A percentile compares a stretch with the other conserved stretches of the same genome.
phyloP scores from a whole-genome alignment of 768 basidiomycete species.

The Tylopilus subfusipes region DNA sequence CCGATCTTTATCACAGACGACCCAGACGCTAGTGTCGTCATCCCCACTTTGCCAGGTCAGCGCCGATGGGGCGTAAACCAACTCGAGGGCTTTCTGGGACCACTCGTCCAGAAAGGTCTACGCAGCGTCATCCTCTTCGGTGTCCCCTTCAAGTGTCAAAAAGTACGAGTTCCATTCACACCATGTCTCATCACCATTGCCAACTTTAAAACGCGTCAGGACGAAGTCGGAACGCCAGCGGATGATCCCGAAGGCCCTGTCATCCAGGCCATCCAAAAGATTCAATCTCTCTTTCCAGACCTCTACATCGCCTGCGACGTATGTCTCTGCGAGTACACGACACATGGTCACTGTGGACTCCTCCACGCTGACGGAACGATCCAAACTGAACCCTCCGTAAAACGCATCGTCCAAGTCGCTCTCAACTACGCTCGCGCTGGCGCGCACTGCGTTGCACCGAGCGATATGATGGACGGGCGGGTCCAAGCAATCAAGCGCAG shows the following conservation, averaged over 20 bases:
- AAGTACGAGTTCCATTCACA: conserved; percentile 44
- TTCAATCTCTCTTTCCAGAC: conserved; percentile 73
- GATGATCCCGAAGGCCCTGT: conserved; percentile 91
- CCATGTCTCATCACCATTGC: background rate
- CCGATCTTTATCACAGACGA: conserved; percentile 98
- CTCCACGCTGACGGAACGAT: conserved; percentile 74
- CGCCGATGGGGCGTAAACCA: conserved; percentile 94
- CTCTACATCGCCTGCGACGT: conserved; percentile 94
- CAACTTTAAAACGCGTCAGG: conserved; percentile 43
- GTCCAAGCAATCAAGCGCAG: conserved; percentile 84
- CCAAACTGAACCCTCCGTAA: conserved; percentile 70
- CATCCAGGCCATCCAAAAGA: conserved; percentile 82
- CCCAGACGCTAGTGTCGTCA: conserved; percentile 75
- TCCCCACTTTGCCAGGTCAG: conserved; percentile 79
- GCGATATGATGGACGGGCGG: conserved; percentile 99
- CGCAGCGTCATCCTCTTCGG: conserved; percentile 93
- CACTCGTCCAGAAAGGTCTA: conserved; percentile 86
- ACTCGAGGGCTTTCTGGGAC: conserved; percentile 81
- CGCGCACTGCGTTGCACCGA: conserved; percentile 97
- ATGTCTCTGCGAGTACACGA: conserved; percentile 99
- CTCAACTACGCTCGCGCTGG: conserved; percentile 90
- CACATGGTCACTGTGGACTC: conserved; percentile 94
- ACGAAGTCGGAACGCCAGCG: conserved; percentile 78
- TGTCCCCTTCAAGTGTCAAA: conserved; percentile 75
- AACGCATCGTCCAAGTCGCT: conserved; percentile 90